phyloP scores from a whole-genome alignment of 371 early-diverging fungal species.

The Mortierella sp. region DNA sequence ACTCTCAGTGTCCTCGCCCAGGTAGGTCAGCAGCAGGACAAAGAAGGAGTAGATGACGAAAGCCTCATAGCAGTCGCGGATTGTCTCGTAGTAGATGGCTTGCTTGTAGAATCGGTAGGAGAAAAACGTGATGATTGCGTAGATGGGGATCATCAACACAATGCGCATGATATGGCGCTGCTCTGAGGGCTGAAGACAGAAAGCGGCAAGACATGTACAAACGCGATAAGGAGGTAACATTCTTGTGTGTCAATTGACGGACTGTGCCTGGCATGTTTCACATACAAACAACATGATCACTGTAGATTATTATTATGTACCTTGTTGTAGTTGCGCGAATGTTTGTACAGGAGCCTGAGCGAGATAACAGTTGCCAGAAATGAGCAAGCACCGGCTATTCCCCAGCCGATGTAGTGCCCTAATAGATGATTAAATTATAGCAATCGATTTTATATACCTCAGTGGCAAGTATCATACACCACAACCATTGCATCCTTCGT shows the following conservation, averaged over 20 bases:
- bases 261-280: not conserved
- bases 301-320: slow-evolving; percentile 1
- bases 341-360: slow-evolving; percentile 56
- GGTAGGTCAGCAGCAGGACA: slow-evolving; percentile 65
- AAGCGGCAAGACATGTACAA: not conserved
- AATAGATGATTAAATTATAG: not conserved
- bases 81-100: slow-evolving; percentile 70
- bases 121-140: slow-evolving; percentile 71
- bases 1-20: slow-evolving; percentile 59
- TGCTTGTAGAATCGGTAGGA: slow-evolving; percentile 71
- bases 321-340: slow-evolving; percentile 63
- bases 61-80: slow-evolving; percentile 80
- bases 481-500: too few species aligned
- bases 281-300: too few species aligned
- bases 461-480: too few species aligned
- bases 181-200: slow-evolving; percentile 52
- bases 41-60: slow-evolving; percentile 71
- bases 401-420: slow-evolving; percentile 65
- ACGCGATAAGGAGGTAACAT: not conserved
- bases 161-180: slow-evolving; percentile 76
- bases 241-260: not conserved
- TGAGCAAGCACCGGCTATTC: slow-evolving; percentile 58
- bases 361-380: slow-evolving; percentile 58
- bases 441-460: too few species aligned
- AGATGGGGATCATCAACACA: slow-evolving; percentile 78